Evolutionary conservation across 2,329 filamentous ascomycete species (phyloP).

Genomic region (Epichloe glyceriae): DNA sequence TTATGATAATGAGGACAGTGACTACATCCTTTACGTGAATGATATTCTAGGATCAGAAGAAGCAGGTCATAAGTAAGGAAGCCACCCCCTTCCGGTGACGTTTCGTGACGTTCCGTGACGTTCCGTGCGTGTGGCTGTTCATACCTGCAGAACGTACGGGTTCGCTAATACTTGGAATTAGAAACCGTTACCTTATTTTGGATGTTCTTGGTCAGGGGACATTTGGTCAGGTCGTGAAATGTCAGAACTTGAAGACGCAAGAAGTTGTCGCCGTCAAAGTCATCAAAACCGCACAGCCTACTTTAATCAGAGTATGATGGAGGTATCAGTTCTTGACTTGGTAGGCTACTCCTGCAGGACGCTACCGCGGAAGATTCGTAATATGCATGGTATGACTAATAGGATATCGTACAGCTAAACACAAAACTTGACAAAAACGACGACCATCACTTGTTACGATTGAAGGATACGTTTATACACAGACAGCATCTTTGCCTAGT

Average conservation of each 20-base stretch:
- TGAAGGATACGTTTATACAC: conserved; percentile 98
- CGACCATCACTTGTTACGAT: conserved; percentile 83
- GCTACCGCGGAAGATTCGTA: background rate
- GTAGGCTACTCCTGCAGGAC: conserved; percentile 34
- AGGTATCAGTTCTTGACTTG: conserved; percentile 92
- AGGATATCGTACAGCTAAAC: conserved; percentile 52
- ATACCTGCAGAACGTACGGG: background rate
- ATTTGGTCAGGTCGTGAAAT: conserved; percentile 97
- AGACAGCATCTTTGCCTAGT: conserved; percentile 92
- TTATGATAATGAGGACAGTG: conserved; percentile 97
- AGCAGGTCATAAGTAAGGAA: conserved; percentile 82
- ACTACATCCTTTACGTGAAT: conserved; percentile 98
- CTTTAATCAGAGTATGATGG: conserved; percentile 99
- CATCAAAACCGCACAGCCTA: conserved; percentile 98
- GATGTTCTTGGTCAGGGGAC: conserved; percentile 96
- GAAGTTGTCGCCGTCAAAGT: conserved; percentile 98
- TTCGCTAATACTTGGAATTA: conserved; percentile 19
- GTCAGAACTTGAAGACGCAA: conserved; percentile 94
- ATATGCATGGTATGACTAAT: conserved; percentile 12
- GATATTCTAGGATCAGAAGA: conserved; percentile 97
- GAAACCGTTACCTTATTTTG: conserved; percentile 90
- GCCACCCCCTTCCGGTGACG: background rate
- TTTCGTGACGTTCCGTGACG: background rate
- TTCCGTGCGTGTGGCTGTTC: background rate
- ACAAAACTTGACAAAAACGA: conserved; percentile 99